Percentiles rank a stretch among this genome's conserved stretches.
Evolutionary conservation across 345 rosid genomes (phyloP).

Genomic region (Clausena lansium): DNA sequence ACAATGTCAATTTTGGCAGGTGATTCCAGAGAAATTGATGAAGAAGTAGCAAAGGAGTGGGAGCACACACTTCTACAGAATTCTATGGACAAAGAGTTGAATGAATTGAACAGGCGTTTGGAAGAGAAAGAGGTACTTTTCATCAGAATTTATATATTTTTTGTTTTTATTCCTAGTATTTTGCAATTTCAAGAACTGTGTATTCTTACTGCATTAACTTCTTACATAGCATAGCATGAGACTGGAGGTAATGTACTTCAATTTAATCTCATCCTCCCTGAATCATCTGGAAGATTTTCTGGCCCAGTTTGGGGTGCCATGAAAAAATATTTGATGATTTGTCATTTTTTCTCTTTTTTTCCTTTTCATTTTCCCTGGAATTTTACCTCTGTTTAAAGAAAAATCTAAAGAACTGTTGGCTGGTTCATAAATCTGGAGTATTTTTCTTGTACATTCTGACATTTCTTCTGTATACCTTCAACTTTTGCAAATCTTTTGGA

Average conservation of each 20-base stretch:
- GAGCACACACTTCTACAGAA: slow-evolving; percentile 92
- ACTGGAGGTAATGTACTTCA: not conserved
- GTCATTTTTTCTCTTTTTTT: not conserved
- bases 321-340: not conserved
- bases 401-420: not conserved
- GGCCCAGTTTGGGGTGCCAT: not conserved
- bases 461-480: not conserved
- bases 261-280: not conserved
- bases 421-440: not conserved
- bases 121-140: slow-evolving; percentile 95
- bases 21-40: slow-evolving; percentile 77
- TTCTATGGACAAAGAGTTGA: slow-evolving; percentile 90
- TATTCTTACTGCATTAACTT: not conserved
- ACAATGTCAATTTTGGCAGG: slow-evolving; percentile 36
- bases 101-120: slow-evolving; percentile 78
- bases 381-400: not conserved
- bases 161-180: not conserved
- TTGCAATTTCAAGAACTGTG: not conserved
- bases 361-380: not conserved
- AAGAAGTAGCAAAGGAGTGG: slow-evolving; percentile 93
- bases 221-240: not conserved
- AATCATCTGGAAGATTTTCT: not conserved
- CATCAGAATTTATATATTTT: not conserved
- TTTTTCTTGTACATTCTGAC: not conserved
- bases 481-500: not conserved